Conservation (phyloP, 73 alveolate genomes). For the Urostyla sp. region DNA sequence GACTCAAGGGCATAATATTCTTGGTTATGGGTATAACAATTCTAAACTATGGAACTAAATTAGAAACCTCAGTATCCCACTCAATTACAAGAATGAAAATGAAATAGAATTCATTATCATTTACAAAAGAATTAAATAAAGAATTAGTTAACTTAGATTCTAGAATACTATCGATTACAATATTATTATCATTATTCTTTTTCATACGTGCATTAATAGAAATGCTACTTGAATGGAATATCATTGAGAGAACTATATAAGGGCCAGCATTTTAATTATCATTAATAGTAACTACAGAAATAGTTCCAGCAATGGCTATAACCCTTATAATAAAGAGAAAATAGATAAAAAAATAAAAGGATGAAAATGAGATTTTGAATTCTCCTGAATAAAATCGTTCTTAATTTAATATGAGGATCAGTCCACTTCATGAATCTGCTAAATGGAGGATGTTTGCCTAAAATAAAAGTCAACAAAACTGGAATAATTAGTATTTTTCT, state of each 20-base stretch:
- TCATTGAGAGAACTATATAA: background rate
- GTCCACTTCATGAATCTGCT: too few species aligned
- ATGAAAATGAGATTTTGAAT: too few species aligned
- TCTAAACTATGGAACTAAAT: conserved; percentile 43
- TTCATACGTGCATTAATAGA: conserved; percentile 28
- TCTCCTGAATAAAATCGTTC: too few species aligned
- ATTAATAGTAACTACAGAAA: conserved; percentile 4
- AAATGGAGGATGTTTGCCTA: too few species aligned
- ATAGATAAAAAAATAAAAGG: background rate
- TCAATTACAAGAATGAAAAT: background rate
- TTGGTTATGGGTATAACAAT: conserved; percentile 17
- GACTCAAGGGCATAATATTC: conserved; percentile 17
- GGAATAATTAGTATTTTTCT: too few species aligned
- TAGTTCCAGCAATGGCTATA: conserved; percentile 16
- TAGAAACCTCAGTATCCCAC: conserved; percentile 34
- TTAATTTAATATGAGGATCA: too few species aligned
- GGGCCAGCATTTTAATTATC: background rate
- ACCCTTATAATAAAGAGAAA: conserved; percentile 15
- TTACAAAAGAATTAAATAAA: background rate
- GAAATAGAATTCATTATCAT: background rate
- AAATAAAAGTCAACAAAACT: too few species aligned
- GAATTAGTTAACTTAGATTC: conserved; percentile 17
- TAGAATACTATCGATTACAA: conserved; percentile 29
- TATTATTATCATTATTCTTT: conserved; percentile 20
- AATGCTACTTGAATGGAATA: conserved; percentile 16